Conservation (phyloP, 1,284 basidiomycete genomes). For the Trametes sp. region DNA sequence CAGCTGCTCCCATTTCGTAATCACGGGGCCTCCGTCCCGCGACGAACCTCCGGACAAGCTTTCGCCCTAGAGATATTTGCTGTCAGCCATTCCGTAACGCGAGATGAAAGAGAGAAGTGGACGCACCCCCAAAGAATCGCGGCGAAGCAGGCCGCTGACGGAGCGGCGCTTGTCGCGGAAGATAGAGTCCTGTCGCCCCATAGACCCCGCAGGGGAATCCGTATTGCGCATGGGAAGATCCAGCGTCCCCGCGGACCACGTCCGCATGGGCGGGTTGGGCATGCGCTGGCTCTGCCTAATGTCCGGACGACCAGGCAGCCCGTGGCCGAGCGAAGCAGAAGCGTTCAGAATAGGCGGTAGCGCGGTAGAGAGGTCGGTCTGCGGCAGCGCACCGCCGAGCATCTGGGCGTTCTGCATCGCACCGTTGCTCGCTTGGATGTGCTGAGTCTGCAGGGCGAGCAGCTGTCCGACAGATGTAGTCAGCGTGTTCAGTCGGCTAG, state of each 20-base stretch:
- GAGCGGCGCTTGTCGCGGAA: conserved; percentile 78
- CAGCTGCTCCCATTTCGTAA: conserved; percentile 97
- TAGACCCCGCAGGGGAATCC: conserved; percentile 37
- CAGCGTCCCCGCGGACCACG: conserved; percentile 81
- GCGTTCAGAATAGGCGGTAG: conserved; percentile 48
- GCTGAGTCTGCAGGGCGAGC: conserved; percentile 77
- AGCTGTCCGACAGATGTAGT: conserved; percentile 90
- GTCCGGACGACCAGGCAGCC: conserved; percentile 67
- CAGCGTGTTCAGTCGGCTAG: conserved; percentile 81
- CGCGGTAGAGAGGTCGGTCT: conserved; percentile 56
- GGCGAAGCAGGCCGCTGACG: conserved; percentile 68
- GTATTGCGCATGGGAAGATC: conserved; percentile 70
- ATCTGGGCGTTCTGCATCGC: conserved; percentile 46
- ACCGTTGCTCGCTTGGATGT: conserved; percentile 56
- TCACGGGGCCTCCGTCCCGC: conserved; percentile 82
- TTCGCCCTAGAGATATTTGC: conserved; percentile 48
- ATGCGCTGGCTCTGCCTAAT: conserved; percentile 60
- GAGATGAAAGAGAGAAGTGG: conserved; percentile 13
- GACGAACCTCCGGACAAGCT: conserved; percentile 56
- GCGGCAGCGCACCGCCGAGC: conserved; percentile 54
- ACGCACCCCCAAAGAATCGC: conserved; percentile 79
- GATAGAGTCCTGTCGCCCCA: conserved; percentile 43
- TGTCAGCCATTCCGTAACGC: conserved; percentile 7
- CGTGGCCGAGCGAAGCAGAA: conserved; percentile 57
- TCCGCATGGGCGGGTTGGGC: conserved; percentile 75